These are phyloP conservation scores for Nematocida sp. DNA, from an alignment of 371 early-diverging fungal genomes.

Conservation along the genomic window DNA sequence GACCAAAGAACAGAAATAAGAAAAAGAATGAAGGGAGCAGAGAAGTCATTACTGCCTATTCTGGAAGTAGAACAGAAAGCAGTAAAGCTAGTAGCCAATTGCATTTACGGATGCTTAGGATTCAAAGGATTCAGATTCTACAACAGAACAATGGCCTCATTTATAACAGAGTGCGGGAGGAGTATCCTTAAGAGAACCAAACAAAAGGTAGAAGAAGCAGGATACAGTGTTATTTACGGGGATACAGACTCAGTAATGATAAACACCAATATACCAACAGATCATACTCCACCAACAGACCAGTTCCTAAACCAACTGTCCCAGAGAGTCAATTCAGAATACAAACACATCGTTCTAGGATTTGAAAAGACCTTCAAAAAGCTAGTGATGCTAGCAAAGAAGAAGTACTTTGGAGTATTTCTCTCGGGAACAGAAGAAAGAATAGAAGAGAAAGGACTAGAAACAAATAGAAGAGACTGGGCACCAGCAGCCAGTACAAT, in stretches of 20 bases:
- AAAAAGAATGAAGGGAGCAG: conserved; percentile 67
- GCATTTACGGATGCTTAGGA: conserved; percentile 99
- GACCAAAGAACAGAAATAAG: conserved; percentile 83
- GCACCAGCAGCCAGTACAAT: conserved; percentile 81
- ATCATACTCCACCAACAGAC: conserved; percentile 66
- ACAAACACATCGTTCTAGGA: conserved; percentile 85
- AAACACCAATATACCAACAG: conserved; percentile 70
- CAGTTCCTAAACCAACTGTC: conserved; percentile 75
- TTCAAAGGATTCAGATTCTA: conserved; percentile 86
- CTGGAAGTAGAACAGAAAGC: conserved; percentile 93
- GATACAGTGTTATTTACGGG: conserved; percentile 82
- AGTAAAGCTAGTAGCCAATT: conserved; percentile 94
- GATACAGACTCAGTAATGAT: conserved; percentile 99
- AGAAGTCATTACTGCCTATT: conserved; percentile 72
- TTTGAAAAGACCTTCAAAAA: conserved; percentile 87
- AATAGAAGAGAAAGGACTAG: conserved; percentile 88
- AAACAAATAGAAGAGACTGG: conserved; percentile 94
- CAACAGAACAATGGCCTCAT: conserved; percentile 89
- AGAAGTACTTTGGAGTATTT: conserved; percentile 89
- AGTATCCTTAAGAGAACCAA: conserved; percentile 89
- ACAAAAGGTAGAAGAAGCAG: conserved; percentile 60
- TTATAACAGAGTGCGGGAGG: conserved; percentile 90
- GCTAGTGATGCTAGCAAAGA: conserved; percentile 91
- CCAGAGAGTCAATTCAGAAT: conserved; percentile 77
- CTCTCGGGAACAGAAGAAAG: conserved; percentile 66